Conservation (phyloP, 2,329 filamentous ascomycete genomes). For the Nothophoma quercina region DNA sequence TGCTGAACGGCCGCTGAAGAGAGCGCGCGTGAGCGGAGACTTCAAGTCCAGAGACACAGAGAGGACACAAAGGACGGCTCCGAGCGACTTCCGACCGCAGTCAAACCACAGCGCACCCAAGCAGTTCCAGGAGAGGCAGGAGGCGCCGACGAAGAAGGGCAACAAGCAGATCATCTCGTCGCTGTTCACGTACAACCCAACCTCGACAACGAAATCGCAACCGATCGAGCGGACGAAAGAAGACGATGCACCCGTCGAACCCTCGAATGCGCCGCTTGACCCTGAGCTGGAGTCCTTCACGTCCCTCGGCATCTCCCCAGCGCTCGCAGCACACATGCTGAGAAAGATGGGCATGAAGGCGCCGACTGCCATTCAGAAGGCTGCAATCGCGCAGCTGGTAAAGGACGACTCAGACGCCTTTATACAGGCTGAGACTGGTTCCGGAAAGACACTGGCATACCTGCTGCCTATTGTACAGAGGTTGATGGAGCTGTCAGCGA, state of each 20-base stretch:
- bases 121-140: constrained; percentile 46
- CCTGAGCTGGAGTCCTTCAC: constrained; percentile 87
- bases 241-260: constrained; percentile 63
- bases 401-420: constrained; percentile 89
- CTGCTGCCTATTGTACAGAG: constrained; percentile 89
- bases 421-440: constrained; percentile 95
- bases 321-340: constrained; percentile 81
- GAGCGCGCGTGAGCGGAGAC: constrained; percentile 48
- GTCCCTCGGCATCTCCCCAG: constrained; percentile 80
- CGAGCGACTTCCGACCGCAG: constrained; percentile 40
- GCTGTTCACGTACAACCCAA: constrained; percentile 89
- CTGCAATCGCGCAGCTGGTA: constrained; percentile 81
- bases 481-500: constrained; percentile 75
- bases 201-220: constrained; percentile 67
- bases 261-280: constrained; percentile 89
- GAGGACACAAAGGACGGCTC: constrained; percentile 27
- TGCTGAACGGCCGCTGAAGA: constrained; percentile 42
- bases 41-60: constrained; percentile 43
- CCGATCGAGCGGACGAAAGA: constrained; percentile 24
- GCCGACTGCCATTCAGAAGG: constrained; percentile 93
- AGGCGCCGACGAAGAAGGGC: constrained; percentile 45
- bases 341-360: constrained; percentile 88
- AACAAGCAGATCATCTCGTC: constrained; percentile 80
- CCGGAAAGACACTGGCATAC: constrained; percentile 97
- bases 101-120: constrained; percentile 35